phyloP scores from a whole-genome alignment of 306 rosid genomes.

The Alnus rubra region DNA sequence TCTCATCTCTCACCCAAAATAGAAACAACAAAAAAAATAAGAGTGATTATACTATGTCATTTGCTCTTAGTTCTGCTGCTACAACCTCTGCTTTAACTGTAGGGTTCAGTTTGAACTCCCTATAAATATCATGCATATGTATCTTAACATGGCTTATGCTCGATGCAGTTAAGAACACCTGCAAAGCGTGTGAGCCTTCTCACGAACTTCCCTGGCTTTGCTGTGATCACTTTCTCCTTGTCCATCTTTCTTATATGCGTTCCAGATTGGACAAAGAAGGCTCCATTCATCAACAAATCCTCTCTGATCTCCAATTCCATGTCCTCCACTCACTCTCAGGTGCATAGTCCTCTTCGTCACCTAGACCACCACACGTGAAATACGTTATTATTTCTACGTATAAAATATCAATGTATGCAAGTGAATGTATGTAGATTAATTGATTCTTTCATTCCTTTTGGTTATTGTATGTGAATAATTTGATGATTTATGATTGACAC shows the following conservation, averaged over 20 bases:
- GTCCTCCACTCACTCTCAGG: slow-evolving; percentile 42
- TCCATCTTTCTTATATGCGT: slow-evolving; percentile 4
- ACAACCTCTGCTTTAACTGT: slow-evolving; percentile 6
- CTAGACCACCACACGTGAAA: slow-evolving; percentile 25
- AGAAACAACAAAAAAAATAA: neutral
- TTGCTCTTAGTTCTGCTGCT: neutral
- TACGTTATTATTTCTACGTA: neutral
- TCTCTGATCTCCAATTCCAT: slow-evolving; percentile 64
- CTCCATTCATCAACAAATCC: slow-evolving; percentile 55
- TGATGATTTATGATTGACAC: too few relatives aligned
- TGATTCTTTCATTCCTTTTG: too few relatives aligned
- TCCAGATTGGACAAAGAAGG: slow-evolving; percentile 46
- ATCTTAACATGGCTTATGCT: slow-evolving; percentile 36
- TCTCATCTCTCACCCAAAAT: neutral
- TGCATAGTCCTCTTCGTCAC: slow-evolving; percentile 54
- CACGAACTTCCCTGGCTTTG: slow-evolving; percentile 40
- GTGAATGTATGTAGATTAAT: neutral
- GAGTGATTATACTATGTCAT: neutral
- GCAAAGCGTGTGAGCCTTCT: slow-evolving; percentile 45
- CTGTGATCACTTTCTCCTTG: slow-evolving; percentile 17
- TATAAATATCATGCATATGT: neutral
- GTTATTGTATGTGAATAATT: neutral
- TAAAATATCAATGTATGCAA: neutral
- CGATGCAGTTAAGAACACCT: slow-evolving; percentile 45
- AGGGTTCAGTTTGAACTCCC: slow-evolving; percentile 16